These are phyloP conservation scores for Aspergillus nanangensis DNA, from an alignment of 495 filamentous ascomycete genomes.

Conservation along the genomic window DNA sequence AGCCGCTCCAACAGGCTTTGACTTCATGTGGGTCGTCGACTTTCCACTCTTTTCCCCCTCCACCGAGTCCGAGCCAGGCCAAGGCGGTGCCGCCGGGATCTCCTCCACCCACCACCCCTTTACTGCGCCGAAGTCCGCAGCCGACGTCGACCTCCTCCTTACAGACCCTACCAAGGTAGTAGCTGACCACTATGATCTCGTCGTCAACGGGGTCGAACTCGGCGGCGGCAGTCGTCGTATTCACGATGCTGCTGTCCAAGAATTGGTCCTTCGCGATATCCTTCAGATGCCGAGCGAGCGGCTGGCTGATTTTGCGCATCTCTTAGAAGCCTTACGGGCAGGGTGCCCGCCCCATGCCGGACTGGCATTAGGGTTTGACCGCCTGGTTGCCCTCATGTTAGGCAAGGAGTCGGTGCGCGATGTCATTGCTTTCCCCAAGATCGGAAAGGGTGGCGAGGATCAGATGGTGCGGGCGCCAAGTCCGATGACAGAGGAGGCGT, in stretches of 20 bases:
- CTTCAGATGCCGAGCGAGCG: slow-evolving; percentile 60
- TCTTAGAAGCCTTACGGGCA: slow-evolving; percentile 73
- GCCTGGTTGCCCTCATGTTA: slow-evolving; percentile 76
- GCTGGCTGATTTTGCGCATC: slow-evolving; percentile 73
- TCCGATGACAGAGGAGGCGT: slow-evolving; percentile 54
- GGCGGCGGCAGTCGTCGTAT: slow-evolving; percentile 93
- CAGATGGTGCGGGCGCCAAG: slow-evolving; percentile 71
- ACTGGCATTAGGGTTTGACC: slow-evolving; percentile 87
- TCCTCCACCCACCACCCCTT: slow-evolving; percentile 94
- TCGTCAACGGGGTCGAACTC: slow-evolving; percentile 92
- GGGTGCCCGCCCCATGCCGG: slow-evolving; percentile 98
- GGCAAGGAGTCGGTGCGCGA: slow-evolving; percentile 74
- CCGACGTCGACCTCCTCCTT: slow-evolving; percentile 70
- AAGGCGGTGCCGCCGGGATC: slow-evolving; percentile 75
- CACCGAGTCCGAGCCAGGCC: slow-evolving; percentile 68
- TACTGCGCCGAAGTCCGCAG: slow-evolving; percentile 71
- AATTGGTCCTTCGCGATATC: slow-evolving; percentile 80
- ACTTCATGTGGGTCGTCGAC: slow-evolving; percentile 77
- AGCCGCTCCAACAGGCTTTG: slow-evolving; percentile 48
- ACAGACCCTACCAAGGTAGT: slow-evolving; percentile 66
- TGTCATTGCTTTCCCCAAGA: slow-evolving; percentile 96
- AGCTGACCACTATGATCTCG: slow-evolving; percentile 90
- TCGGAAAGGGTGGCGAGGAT: slow-evolving; percentile 76
- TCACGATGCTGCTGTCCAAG: slow-evolving; percentile 78
- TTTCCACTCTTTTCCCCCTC: slow-evolving; percentile 87